phyloP scores from a whole-genome alignment of 2,329 filamentous ascomycete genomes.

The Scortechinia acanthostroma region DNA sequence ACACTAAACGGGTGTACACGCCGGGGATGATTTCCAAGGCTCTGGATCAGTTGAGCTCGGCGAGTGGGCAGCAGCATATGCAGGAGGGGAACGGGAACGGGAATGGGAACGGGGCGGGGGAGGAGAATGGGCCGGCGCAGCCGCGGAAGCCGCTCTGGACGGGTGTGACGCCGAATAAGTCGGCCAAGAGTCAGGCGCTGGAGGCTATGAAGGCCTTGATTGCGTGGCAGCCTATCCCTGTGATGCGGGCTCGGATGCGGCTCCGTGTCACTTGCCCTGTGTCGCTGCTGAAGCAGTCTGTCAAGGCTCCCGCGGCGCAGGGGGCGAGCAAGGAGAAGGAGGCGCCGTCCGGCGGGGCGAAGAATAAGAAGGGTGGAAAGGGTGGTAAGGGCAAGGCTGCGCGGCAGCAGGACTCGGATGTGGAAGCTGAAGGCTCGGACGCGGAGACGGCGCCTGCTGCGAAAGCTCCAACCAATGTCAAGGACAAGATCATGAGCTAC shows the following conservation, averaged over 20 bases:
- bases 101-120: background rate
- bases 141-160: background rate
- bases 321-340: constrained; percentile 1
- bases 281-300: background rate
- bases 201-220: constrained; percentile 1
- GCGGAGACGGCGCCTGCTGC: background rate
- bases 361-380: constrained; percentile 2
- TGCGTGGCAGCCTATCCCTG: constrained; percentile 1
- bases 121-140: background rate
- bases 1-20: background rate
- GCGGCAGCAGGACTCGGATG: background rate
- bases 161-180: background rate
- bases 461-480: background rate
- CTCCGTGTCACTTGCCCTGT: background rate
- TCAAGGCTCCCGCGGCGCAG: background rate
- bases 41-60: background rate
- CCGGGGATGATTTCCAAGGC: constrained; percentile 1
- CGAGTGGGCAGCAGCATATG: background rate
- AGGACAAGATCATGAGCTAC: constrained; percentile 1
- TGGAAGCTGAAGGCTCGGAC: background rate
- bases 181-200: constrained; percentile 2
- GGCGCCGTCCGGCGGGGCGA: background rate
- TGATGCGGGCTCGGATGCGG: constrained; percentile 1
- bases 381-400: background rate
- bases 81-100: background rate